Base-by-base conservation (phyloP, 2,329 filamentous ascomycete species). In the Fusarium torreyae region DNA sequence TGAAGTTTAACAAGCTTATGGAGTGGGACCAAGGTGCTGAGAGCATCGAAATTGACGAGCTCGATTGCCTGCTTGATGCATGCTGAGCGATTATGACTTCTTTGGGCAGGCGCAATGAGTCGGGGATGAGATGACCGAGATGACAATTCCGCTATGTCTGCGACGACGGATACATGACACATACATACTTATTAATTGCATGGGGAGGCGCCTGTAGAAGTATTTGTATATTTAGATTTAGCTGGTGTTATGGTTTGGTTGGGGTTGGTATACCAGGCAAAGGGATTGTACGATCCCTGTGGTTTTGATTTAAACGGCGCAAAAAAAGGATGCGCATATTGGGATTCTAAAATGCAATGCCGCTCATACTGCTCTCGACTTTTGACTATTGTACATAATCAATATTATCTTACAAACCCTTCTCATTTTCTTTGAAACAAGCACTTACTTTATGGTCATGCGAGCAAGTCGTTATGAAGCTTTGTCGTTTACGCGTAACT, bases 1-100 rank as follows among this genome's bases (percentile, higher is more conserved):
- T 84, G 58, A 83, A 81, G 63, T 71, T 83, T 24, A 79, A 74
- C 68, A 79, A 78, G 57, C 60, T 81, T n/a, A 76, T 80, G 49
- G 80, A 89, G 72, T 88, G 88, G 81, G 91, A 92, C 75, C 86
- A 86, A 77, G 94, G 90, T 77, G 94, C 94, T 2, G 96, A 98
- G 82, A 92, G 90, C 69, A 91, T 98, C 72, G 94, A 97, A 78
- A 88, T 98, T 49, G 94, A 97, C 46, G 96, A 99, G 84, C 89
- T 98, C 24, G 95, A 98, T 76, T 89, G 92, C 73, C 87, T 98
- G 78, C 88, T 98, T 75, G 91, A 92, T 76, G 90, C 88, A 71
- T 93, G 89, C 79, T 94, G 82, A 86, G 55, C 62, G 45, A 51
- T 43, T 44, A 56, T 50, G 50, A 52, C 54, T 61, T 62, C 54